Conservation (phyloP, 805 yeast species). For the Grigorovia jiainica region DNA sequence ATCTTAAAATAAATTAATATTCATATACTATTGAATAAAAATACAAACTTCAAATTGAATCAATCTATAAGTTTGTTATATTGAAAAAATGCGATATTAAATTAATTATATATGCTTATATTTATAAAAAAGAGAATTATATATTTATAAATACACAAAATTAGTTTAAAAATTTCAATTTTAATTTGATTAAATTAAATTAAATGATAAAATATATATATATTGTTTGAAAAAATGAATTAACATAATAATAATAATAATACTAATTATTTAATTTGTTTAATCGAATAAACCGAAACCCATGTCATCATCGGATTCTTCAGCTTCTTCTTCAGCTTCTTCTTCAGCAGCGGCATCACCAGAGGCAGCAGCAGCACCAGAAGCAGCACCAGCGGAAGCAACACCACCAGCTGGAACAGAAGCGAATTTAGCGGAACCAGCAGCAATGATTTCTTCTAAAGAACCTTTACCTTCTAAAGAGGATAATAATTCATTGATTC, state of each 20-base stretch:
- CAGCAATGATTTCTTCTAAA: constrained; percentile 56
- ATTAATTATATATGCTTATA: neutral
- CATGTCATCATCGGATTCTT: constrained; percentile 77
- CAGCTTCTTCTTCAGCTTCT: constrained; percentile 53
- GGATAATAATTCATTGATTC: constrained; percentile 57
- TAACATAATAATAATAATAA: constrained; percentile 1
- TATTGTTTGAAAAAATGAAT: too few relatives aligned
- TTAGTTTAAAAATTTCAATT: too few relatives aligned
- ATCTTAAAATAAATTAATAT: too few relatives aligned
- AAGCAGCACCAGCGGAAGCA: constrained; percentile 35
- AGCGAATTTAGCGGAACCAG: constrained; percentile 40
- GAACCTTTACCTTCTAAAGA: constrained; percentile 78
- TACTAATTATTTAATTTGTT: constrained; percentile 17
- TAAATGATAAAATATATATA: constrained; percentile 5
- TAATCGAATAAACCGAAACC: constrained; percentile 91
- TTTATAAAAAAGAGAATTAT: neutral
- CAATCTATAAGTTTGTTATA: too few relatives aligned
- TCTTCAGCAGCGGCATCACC: constrained; percentile 41
- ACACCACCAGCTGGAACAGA: constrained; percentile 36
- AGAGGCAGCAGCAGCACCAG: constrained; percentile 39
- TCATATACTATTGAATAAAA: too few relatives aligned
- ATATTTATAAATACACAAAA: too few relatives aligned
- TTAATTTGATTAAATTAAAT: too few relatives aligned
- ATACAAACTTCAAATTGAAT: too few relatives aligned
- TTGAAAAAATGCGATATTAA: neutral